A percentile compares a stretch with the other conserved stretches of the same genome.
phyloP scores from a whole-genome alignment of 768 basidiomycete species.

The Flagelloscypha sp. region DNA sequence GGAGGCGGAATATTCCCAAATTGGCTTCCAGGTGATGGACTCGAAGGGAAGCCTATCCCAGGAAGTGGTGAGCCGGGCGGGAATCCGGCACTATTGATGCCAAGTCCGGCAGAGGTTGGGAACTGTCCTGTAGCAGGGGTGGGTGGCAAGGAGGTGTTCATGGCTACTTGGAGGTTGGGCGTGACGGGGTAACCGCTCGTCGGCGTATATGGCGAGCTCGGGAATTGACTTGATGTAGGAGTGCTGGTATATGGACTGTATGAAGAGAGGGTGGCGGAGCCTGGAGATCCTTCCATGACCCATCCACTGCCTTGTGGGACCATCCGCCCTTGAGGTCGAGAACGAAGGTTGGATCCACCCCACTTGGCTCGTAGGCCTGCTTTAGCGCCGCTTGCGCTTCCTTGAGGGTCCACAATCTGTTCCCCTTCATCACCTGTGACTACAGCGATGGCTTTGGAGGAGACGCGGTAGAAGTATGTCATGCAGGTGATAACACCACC shows the following conservation, averaged over 20 bases:
- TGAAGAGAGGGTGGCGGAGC: conserved; percentile 24
- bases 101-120: no score
- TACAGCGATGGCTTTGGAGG: conserved; percentile 54
- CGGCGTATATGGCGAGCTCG: conserved; percentile 4
- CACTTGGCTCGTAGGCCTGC: conserved; percentile 55
- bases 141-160: conserved; percentile 3
- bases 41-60: conserved; percentile 4
- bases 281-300: conserved; percentile 42
- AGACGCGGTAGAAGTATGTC: conserved; percentile 59
- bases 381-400: conserved; percentile 51
- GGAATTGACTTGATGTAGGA: conserved; percentile 22
- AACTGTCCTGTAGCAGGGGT: background rate
- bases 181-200: conserved; percentile 5
- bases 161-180: conserved; percentile 9
- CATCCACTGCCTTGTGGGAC: conserved; percentile 52
- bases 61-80: no score
- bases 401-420: conserved; percentile 35
- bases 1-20: no score
- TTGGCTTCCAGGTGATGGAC: conserved; percentile 20
- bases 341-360: conserved; percentile 55
- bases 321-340: conserved; percentile 42
- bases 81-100: no score
- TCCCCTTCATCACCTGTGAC: conserved; percentile 49
- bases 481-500: conserved; percentile 87
- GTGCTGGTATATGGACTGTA: conserved; percentile 27